Evolutionary conservation across 495 filamentous ascomycete species (phyloP), one percentile per base, ranked within the genome.

Genomic region (Podospora conica): DNA sequence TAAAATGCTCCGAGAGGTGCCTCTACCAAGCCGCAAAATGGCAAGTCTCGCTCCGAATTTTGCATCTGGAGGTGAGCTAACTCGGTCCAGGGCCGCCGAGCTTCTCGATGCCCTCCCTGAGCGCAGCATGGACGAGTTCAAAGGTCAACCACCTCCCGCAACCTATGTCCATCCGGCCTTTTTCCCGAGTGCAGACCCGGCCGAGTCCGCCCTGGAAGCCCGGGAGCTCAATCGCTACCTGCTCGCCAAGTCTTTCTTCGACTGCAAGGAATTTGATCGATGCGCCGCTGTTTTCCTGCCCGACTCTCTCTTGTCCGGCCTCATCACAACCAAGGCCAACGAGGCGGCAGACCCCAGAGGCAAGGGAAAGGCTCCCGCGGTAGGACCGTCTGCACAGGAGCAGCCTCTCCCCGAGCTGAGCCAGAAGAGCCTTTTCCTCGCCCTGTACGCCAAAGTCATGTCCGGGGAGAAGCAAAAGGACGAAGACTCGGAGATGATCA

Each of bases 11-110:
- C 0, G 96, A 99, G 69, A 82, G 96, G 73, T 96, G 96, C 79
- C 85, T 99, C 3, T 98, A 97, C 75, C 93, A 97, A 69, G 93
- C 93, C 18, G 88, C 96, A 15, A 99, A 98, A 88, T 98, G 96
- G 95, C 97, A 85, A 55, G 70, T 55, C 22, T 40, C 55, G 27
- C 1, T 24, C 27, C 33, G 22, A 24, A 24, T 54, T 24, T 24
- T n/a, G 20, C 28, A 55, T 15, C 7, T 60, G 23, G 6, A 60
- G 9, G 24, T 60, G 23, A 59, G 6, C 40, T 56, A 21, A 58
- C 54, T 9, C 21, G 22, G 61, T 58, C 15, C 66, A 98, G 95
- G 95, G 91, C 92, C 15, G 96, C 96, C 63, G 96, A 99, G 80
- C 89, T 97, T 65, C 87, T 97, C 58, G 89, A 90, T 68, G 89